These are phyloP conservation scores for Trichoderma erinaceum DNA, from an alignment of 495 filamentous ascomycete species.

Conservation along the genomic window DNA sequence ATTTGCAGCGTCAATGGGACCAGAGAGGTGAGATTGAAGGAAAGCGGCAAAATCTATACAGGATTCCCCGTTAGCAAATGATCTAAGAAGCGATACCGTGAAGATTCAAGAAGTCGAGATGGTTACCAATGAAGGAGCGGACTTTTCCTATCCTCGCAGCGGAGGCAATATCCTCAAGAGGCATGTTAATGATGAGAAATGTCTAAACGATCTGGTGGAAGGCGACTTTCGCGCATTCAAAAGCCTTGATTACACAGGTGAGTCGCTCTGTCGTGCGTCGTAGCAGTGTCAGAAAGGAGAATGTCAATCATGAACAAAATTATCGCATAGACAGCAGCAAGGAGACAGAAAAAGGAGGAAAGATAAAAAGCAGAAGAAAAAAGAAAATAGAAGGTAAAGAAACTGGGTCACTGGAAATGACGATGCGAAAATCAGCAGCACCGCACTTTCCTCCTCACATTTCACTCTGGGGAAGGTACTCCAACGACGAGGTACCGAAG, in stretches of 20 bases:
- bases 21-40: neutral
- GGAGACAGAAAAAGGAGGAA: neutral
- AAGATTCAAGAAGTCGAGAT: neutral
- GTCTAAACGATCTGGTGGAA: neutral
- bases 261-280: too few species aligned
- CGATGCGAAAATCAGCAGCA: neutral
- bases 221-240: neutral
- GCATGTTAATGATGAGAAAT: neutral
- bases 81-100: neutral
- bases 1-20: neutral
- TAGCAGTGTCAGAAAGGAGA: neutral
- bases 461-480: neutral
- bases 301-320: neutral
- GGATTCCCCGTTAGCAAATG: neutral
- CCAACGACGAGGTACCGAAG: too few species aligned
- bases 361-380: neutral
- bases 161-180: neutral
- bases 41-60: neutral
- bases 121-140: neutral
- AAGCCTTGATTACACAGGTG: neutral
- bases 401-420: neutral
- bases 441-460: neutral
- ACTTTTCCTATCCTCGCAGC: slow-evolving; percentile 1
- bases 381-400: neutral
- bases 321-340: neutral